Base-by-base conservation (phyloP, 192 early-diverging fungal genomes). In the Phlyctochytrium planicorne region DNA sequence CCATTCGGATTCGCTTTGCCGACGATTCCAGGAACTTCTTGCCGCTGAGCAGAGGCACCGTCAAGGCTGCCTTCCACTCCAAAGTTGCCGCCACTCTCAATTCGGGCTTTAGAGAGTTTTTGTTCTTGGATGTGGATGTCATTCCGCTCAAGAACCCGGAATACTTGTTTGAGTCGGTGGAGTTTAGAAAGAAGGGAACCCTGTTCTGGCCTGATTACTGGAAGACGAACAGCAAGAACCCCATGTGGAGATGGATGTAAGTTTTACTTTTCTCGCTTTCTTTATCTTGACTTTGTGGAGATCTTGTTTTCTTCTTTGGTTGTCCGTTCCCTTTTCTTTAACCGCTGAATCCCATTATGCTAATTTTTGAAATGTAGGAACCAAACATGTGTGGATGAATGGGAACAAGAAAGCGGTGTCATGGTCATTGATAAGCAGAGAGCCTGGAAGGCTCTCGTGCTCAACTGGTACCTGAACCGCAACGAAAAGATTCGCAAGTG, bases 161-260 rank as follows among this genome's bases (percentile, higher is more conserved):
- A 14, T 78, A 65, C 36, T 47, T 84, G 60, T 84, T 84, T 66
- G 59, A 69, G 52, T 69, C 55, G 6, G 25, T 59, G 1, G 67
- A 75, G 36, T 84, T 73, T 59, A 33, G 67, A 34, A 27, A 35
- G 32, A 70, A 53, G 23, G 80, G 80, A 1, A 76, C 80, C 0
- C 30, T 83, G 16, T 83, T 83, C 34, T 83, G 82, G 82, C 76
- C 78, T 0, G 78, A 81, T 53, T 81, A 71, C 56, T 80, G 79
- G 79, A 75, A 74, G 67, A 80, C 79, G 32, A 6, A 47, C 10
- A 20, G 20, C 20, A 47, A 47, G 6, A 47, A 47, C 40, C 56
- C n/a, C n/a, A 14, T 30, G n/a, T 59, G 56, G 56, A 59, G 24
- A 14, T 59, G 56, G 56, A 6, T 25, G 30, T n/a, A 59, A 59